Evolutionary conservation across 106 monocot genomes (phyloP).

Genomic region (Allium fistulosum): DNA sequence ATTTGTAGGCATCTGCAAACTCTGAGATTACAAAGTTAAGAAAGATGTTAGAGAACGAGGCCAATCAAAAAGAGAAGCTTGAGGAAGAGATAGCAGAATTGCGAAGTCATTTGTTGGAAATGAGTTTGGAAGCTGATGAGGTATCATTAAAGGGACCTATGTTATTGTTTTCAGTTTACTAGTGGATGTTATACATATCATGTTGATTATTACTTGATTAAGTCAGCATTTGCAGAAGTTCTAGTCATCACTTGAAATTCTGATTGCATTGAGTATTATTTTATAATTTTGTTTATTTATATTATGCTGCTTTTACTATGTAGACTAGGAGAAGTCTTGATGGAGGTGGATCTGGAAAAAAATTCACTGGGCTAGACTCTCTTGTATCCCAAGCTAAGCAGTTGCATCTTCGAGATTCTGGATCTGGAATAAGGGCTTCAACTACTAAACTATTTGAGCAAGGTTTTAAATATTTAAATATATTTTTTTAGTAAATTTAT

Average conservation of each 20-base stretch:
- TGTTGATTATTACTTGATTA: no score
- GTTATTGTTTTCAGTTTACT: not conserved
- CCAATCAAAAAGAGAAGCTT: conserved; percentile 78
- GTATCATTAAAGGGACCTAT: conserved; percentile 18
- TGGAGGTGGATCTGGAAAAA: conserved; percentile 64
- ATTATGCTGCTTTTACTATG: conserved; percentile 1
- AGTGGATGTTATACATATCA: not conserved
- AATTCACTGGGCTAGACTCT: conserved; percentile 72
- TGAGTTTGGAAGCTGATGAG: conserved; percentile 96
- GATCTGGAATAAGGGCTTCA: conserved; percentile 72
- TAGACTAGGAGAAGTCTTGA: conserved; percentile 94
- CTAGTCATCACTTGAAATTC: not conserved
- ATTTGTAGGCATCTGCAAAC: conserved; percentile 54
- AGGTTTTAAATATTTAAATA: conserved; percentile 26
- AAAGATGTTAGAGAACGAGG: conserved; percentile 83
- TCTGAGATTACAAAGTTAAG: conserved; percentile 60
- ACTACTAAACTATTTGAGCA: conserved; percentile 93
- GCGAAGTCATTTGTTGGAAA: conserved; percentile 70
- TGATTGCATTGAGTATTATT: not conserved
- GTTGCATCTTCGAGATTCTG: conserved; percentile 52
- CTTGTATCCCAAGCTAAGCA: conserved; percentile 66
- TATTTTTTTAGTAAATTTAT: not conserved
- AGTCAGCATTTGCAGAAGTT: not conserved
- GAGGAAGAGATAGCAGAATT: conserved; percentile 84
- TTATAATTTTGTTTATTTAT: conserved; percentile 3